phyloP scores from a whole-genome alignment of 2,329 filamentous ascomycete species.

The Penicillium sp. region DNA sequence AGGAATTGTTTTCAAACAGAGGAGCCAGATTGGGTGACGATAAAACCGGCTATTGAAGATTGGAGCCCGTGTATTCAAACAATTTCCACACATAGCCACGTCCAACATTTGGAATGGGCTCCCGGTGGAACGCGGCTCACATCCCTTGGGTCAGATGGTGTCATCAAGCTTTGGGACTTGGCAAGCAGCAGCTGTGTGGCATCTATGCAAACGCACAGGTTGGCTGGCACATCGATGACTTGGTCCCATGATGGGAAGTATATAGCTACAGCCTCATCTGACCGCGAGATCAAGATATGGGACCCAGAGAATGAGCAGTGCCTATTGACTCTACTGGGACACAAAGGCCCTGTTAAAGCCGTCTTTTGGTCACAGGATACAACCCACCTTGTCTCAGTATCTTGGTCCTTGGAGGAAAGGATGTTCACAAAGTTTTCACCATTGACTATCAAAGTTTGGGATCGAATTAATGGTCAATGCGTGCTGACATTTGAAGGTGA shows the following conservation, averaged over 20 bases:
- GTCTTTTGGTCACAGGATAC: slow-evolving; percentile 5
- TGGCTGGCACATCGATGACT: not conserved
- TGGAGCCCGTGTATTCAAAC: not conserved
- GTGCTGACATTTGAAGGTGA: not conserved
- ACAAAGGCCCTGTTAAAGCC: not conserved
- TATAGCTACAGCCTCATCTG: not conserved
- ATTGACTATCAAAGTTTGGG: not conserved
- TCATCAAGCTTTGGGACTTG: slow-evolving; percentile 4
- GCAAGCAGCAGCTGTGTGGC: slow-evolving; percentile 6
- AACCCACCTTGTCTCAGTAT: not conserved
- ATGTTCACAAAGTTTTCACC: not conserved
- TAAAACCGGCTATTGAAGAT: not conserved
- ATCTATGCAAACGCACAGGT: slow-evolving; percentile 11
- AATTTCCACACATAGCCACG: too few relatives aligned
- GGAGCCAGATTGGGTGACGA: not conserved
- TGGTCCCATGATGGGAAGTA: not conserved
- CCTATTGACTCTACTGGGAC: not conserved
- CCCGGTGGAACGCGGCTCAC: slow-evolving; percentile 1
- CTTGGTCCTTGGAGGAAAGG: not conserved
- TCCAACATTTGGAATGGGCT: slow-evolving; percentile 3
- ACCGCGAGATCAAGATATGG: slow-evolving; percentile 2
- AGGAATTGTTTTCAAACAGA: not conserved
- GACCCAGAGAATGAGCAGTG: not conserved
- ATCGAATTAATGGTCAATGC: not conserved
- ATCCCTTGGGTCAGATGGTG: not conserved